Evolutionary conservation across 1,284 basidiomycete species (phyloP).

Genomic region (Ceraceosorus guamensis): DNA sequence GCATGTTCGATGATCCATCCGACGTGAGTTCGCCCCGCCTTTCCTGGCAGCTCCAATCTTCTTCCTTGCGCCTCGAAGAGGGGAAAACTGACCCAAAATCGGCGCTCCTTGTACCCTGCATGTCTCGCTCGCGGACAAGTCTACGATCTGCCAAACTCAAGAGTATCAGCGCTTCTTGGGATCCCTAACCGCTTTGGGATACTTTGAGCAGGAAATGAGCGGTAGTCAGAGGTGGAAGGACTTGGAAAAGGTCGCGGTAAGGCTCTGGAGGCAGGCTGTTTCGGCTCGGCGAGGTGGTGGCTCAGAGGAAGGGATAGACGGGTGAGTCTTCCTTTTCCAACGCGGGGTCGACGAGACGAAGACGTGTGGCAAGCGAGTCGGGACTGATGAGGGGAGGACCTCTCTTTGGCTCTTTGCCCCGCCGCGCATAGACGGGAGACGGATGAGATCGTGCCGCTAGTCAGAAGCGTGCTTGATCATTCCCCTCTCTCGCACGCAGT

Average conservation of each 20-base stretch:
- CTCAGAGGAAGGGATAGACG: background rate
- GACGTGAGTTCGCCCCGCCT: no score
- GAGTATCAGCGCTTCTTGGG: conserved; percentile 18
- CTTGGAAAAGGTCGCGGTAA: conserved; percentile 21
- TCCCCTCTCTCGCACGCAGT: background rate
- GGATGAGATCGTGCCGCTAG: background rate
- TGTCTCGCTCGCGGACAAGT: no score
- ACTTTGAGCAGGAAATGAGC: conserved; percentile 29
- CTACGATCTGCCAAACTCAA: background rate
- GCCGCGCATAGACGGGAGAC: background rate
- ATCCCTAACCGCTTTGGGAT: conserved; percentile 27
- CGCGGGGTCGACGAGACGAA: background rate
- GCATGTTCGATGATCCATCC: background rate
- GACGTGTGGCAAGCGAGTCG: background rate
- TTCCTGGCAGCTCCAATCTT: no score
- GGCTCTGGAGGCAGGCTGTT: conserved; percentile 8
- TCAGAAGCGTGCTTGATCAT: background rate
- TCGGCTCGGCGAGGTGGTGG: background rate
- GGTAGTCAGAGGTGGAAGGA: conserved; percentile 33
- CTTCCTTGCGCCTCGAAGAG: no score
- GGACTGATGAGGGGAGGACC: no score
- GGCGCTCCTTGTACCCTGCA: no score
- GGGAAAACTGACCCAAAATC: background rate
- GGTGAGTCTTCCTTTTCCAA: background rate
- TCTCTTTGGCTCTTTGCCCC: no score